Conservation (phyloP, 352 stramenopile species). For the Globisporangium paddicum region DNA sequence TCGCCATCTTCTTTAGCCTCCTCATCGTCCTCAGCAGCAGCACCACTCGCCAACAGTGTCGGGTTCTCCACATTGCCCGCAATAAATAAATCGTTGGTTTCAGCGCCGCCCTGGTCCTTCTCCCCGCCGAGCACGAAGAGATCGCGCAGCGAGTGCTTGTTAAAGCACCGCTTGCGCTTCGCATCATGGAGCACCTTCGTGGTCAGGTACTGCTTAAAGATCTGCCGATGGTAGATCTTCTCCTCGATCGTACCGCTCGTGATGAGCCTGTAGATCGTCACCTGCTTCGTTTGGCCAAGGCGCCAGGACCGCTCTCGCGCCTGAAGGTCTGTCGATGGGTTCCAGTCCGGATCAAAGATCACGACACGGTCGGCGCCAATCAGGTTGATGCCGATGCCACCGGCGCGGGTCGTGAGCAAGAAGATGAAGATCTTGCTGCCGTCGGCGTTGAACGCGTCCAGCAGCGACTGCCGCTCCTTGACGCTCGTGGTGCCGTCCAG, state of each 20-base stretch:
- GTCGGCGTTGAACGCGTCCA: constrained; percentile 95
- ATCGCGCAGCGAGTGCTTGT: constrained; percentile 94
- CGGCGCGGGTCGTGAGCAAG: constrained; percentile 84
- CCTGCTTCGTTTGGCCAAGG: constrained; percentile 85
- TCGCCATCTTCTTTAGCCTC: constrained; percentile 2
- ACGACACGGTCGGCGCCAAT: constrained; percentile 95
- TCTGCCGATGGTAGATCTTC: constrained; percentile 99
- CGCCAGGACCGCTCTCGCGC: constrained; percentile 97
- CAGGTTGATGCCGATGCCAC: constrained; percentile 96
- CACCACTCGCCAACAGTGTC: background rate
- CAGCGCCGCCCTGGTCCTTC: constrained; percentile 51
- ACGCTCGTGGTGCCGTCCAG: constrained; percentile 97
- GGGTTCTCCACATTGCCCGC: constrained; percentile 79
- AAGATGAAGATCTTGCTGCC: constrained; percentile 79
- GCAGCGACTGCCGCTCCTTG: constrained; percentile 88
- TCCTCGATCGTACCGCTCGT: constrained; percentile 98
- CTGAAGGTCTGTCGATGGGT: constrained; percentile 95
- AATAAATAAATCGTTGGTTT: constrained; percentile 92
- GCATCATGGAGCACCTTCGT: constrained; percentile 96
- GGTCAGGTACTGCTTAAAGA: constrained; percentile 99
- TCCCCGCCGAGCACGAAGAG: constrained; percentile 91
- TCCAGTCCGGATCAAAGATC: constrained; percentile 99
- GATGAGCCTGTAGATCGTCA: constrained; percentile 92
- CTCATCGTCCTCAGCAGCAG: background rate
- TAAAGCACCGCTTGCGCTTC: constrained; percentile 96